A percentile compares a stretch with the other conserved stretches of the same genome.
phyloP scores from a whole-genome alignment of 352 stramenopile species.

The Phytophthora idaei region DNA sequence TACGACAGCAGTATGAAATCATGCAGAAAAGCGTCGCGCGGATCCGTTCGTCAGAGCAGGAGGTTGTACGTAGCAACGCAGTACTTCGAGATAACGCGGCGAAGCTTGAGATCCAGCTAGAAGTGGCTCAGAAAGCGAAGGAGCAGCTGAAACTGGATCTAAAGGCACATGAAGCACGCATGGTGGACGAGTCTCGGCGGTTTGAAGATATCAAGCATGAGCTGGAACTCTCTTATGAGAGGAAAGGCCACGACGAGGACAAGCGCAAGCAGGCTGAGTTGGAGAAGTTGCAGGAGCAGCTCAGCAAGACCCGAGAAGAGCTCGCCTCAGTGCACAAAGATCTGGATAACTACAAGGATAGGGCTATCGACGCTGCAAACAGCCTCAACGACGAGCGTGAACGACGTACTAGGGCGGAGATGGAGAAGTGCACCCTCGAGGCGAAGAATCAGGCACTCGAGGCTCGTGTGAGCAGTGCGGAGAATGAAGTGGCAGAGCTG shows the following conservation, averaged over 20 bases:
- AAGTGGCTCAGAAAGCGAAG: constrained; percentile 58
- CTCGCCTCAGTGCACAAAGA: constrained; percentile 55
- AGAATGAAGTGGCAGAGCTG: constrained; percentile 49
- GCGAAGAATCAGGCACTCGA: constrained; percentile 64
- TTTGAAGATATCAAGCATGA: constrained; percentile 78
- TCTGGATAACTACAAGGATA: constrained; percentile 53
- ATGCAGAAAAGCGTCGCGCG: constrained; percentile 40
- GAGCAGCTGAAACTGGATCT: constrained; percentile 66
- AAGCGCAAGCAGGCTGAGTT: constrained; percentile 59
- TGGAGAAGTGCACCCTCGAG: constrained; percentile 70
- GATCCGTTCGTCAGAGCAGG: constrained; percentile 45
- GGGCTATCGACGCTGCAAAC: constrained; percentile 43
- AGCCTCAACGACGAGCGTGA: constrained; percentile 63
- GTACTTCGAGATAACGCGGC: constrained; percentile 43
- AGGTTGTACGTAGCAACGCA: constrained; percentile 35
- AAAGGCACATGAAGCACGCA: constrained; percentile 50
- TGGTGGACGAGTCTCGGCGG: constrained; percentile 53
- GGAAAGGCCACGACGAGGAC: constrained; percentile 59
- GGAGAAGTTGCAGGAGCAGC: constrained; percentile 55
- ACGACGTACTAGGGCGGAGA: constrained; percentile 53
- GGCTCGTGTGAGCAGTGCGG: constrained; percentile 37
- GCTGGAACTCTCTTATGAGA: constrained; percentile 64
- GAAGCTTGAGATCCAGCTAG: constrained; percentile 57
- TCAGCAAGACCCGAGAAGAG: constrained; percentile 57
- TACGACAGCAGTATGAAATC: constrained; percentile 36